Percentiles rank a stretch among this genome's conserved stretches.
phyloP scores from a whole-genome alignment of 805 yeast genomes.

The Saccharomycopsis guyanensis region DNA sequence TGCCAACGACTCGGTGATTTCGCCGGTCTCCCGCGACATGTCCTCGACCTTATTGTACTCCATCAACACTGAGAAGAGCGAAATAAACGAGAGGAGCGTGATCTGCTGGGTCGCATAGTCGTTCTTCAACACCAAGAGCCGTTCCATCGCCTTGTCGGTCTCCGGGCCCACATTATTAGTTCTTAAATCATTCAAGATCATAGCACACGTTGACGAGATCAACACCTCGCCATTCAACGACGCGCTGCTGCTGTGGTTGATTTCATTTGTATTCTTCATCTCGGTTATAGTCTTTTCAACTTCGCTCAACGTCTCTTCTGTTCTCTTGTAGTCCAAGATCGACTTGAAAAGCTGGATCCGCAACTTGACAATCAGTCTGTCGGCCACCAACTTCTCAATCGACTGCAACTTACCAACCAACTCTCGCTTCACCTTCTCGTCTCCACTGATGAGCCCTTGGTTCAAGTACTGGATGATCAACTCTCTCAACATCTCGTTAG shows the following conservation, averaged over 20 bases:
- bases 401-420: slow-evolving; percentile 16
- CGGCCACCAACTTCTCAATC: slow-evolving; percentile 25
- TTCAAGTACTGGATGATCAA: slow-evolving; percentile 24
- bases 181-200: slow-evolving; percentile 14
- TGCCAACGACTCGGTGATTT: slow-evolving; percentile 23
- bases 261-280: slow-evolving; percentile 10
- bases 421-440: slow-evolving; percentile 23
- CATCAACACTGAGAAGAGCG: slow-evolving; percentile 14
- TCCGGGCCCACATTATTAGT: background rate
- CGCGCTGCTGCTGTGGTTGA: slow-evolving; percentile 1
- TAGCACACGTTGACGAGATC: slow-evolving; percentile 11
- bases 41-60: slow-evolving; percentile 20
- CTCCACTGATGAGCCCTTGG: slow-evolving; percentile 17
- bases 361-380: slow-evolving; percentile 24
- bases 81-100: slow-evolving; percentile 14
- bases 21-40: slow-evolving; percentile 22
- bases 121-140: slow-evolving; percentile 3
- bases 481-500: slow-evolving; percentile 27
- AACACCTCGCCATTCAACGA: slow-evolving; percentile 15
- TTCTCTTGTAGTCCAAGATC: slow-evolving; percentile 21
- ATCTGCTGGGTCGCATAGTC: slow-evolving; percentile 5
- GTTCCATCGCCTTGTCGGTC: background rate
- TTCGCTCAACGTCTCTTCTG: slow-evolving; percentile 7
- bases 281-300: slow-evolving; percentile 9
- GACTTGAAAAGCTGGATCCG: slow-evolving; percentile 27